Evolutionary conservation across 768 basidiomycete species (phyloP).

Genomic region (Suillus spraguei): DNA sequence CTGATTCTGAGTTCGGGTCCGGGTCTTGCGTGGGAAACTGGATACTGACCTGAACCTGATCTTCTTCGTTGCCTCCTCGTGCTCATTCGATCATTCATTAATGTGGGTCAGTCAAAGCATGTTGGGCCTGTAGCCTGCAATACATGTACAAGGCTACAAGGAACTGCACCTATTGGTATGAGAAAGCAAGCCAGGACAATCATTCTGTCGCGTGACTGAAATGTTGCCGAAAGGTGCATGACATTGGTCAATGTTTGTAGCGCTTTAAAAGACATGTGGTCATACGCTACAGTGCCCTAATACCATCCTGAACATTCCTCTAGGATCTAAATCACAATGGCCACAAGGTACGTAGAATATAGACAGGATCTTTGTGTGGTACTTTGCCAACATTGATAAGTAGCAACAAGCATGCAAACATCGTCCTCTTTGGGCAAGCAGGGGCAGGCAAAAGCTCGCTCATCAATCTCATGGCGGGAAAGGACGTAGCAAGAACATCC

Average conservation of each 20-base stretch:
- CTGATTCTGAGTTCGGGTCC: too few relatives aligned
- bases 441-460: constrained; percentile 37
- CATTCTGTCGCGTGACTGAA: too few relatives aligned
- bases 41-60: too few relatives aligned
- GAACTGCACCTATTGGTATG: too few relatives aligned
- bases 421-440: constrained; percentile 46
- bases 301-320: background rate
- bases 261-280: background rate
- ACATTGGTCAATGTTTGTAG: background rate
- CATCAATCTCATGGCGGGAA: constrained; percentile 33
- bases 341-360: background rate
- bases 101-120: too few relatives aligned
- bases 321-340: background rate
- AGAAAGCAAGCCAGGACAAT: too few relatives aligned
- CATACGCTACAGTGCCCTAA: background rate
- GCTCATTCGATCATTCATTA: too few relatives aligned
- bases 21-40: too few relatives aligned
- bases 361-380: background rate
- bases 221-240: too few relatives aligned
- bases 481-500: constrained; percentile 26
- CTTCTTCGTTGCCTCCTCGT: too few relatives aligned
- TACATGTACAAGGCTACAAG: too few relatives aligned
- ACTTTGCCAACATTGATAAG: background rate
- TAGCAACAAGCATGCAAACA: constrained; percentile 25
- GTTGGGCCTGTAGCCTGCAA: too few relatives aligned